phyloP scores from a whole-genome alignment of 495 filamentous ascomycete species.

The Pyronema domesticum region DNA sequence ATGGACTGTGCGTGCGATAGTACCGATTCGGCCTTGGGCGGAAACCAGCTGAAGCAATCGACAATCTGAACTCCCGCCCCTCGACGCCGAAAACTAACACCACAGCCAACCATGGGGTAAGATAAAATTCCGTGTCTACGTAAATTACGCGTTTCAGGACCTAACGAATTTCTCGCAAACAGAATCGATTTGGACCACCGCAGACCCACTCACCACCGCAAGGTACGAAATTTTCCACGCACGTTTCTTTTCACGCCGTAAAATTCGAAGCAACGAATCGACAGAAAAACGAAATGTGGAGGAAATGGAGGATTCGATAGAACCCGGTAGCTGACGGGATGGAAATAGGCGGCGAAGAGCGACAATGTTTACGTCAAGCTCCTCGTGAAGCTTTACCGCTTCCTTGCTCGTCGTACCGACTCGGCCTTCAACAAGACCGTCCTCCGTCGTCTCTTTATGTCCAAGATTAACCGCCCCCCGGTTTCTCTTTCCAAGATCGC shows the following conservation, averaged over 20 bases:
- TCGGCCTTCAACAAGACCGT: slow-evolving; percentile 92
- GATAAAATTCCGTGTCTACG: slow-evolving; percentile 2
- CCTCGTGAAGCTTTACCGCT: slow-evolving; percentile 96
- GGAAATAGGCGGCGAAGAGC: slow-evolving; percentile 80
- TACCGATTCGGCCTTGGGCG: too few relatives aligned
- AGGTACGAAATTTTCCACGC: slow-evolving; percentile 9
- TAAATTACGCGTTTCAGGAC: neutral
- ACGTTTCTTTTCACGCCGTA: slow-evolving; percentile 2
- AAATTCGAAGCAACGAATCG: slow-evolving; percentile 13
- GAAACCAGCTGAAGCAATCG: too few relatives aligned
- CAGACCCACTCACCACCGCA: slow-evolving; percentile 23
- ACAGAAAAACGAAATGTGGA: neutral
- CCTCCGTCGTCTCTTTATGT: slow-evolving; percentile 92
- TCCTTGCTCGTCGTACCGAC: slow-evolving; percentile 93
- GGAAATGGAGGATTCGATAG: neutral
- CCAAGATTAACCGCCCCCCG: slow-evolving; percentile 88
- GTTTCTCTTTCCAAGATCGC: slow-evolving; percentile 82
- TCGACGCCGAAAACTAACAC: slow-evolving; percentile 15
- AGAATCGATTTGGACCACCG: slow-evolving; percentile 45
- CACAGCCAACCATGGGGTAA: slow-evolving; percentile 23
- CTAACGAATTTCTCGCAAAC: slow-evolving; percentile 12
- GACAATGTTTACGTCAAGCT: slow-evolving; percentile 97
- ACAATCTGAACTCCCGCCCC: neutral
- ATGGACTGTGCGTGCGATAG: too few relatives aligned
- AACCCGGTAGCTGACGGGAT: slow-evolving; percentile 21